Base-by-base conservation (phyloP, 2,329 filamentous ascomycete species). In the Zymoseptoria crescenta region DNA sequence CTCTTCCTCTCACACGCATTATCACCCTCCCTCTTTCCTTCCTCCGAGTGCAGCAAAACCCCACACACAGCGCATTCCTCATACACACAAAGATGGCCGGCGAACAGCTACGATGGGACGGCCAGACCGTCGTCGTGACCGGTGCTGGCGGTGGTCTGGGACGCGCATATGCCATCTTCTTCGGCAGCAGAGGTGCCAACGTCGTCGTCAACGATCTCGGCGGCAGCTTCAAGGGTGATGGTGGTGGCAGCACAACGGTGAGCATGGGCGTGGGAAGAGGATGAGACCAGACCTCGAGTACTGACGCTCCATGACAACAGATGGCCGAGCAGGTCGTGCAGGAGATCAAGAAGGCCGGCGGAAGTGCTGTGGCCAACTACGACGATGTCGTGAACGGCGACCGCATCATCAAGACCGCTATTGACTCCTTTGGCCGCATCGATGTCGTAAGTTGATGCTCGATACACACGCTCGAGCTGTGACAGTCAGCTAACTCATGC, bases 201-300 rank as follows among this genome's bases (percentile, higher is more conserved):
- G 89, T 96, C 68, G 93, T 99, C 53, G 94, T 99, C 69, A 99
- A 99, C 76, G 94, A 99, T 74, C 83, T 97, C 55, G 94, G 94
- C 63, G 90, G 85, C 55, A 94, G 91, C 52, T 92, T 94, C 81
- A 93, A 94, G 77, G 93, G 94, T 68, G 91, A 96, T 79, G 93
- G 92, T 61, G 85, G 82, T 68, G 93, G 89, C 49, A 85, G 85
- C 74, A 95, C 91, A 85, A 61, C 64, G 6, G 64, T 66, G 57
- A 45, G 35, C 35, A 45, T 45, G 35, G 6, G 24, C 16, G 35
- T 16, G 13, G 16, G 35, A 13, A 45, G 35, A 16, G 16, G n/a
- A 16, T 7, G 16, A 56, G 24, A 50, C 21, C 27, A 29, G 16
- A 16, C 28, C 7, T 13, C 13, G 20, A 28, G 54, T 13, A 57